A percentile compares a stretch with the other conserved stretches of the same genome.
Conservation (phyloP, 768 basidiomycete genomes). For the Dictyophora rubrovolvata region DNA sequence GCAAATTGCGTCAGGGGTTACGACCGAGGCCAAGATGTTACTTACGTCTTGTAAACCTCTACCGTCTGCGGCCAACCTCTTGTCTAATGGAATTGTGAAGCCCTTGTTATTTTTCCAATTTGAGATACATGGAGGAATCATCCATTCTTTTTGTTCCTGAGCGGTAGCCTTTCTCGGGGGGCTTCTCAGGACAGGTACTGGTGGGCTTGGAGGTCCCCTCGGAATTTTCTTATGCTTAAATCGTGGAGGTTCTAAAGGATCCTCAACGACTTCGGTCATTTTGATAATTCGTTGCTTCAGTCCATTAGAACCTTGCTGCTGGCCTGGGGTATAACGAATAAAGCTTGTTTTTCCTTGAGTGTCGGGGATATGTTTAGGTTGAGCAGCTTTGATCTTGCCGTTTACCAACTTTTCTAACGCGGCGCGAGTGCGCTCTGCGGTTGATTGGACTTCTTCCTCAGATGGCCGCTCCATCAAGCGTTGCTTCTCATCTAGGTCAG, state of each 20-base stretch:
- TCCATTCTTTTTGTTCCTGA: constrained; percentile 99
- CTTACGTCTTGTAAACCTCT: constrained; percentile 93
- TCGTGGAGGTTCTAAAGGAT: constrained; percentile 90
- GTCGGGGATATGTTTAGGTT: constrained; percentile 91
- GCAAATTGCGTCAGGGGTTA: background rate
- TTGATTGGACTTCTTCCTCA: constrained; percentile 85
- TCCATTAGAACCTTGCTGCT: constrained; percentile 57
- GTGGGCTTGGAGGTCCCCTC: constrained; percentile 89
- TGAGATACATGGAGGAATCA: constrained; percentile 98
- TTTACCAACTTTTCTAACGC: constrained; percentile 91
- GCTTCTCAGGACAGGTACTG: constrained; percentile 88
- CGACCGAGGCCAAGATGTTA: constrained; percentile 8
- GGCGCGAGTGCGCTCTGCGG: constrained; percentile 79
- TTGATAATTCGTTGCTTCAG: constrained; percentile 96
- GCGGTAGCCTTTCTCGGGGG: constrained; percentile 94
- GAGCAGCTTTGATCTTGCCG: constrained; percentile 96
- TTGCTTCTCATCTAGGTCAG: constrained; percentile 70
- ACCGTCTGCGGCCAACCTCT: constrained; percentile 96
- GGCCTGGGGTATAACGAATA: constrained; percentile 94
- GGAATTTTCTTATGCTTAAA: constrained; percentile 99
- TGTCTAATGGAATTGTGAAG: constrained; percentile 97
- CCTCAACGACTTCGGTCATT: constrained; percentile 96
- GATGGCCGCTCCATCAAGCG: constrained; percentile 84
- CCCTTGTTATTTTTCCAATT: constrained; percentile 99
- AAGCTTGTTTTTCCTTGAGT: constrained; percentile 75